Evolutionary conservation across 2,329 filamentous ascomycete species (phyloP).

Genomic region (Phoma sp.): DNA sequence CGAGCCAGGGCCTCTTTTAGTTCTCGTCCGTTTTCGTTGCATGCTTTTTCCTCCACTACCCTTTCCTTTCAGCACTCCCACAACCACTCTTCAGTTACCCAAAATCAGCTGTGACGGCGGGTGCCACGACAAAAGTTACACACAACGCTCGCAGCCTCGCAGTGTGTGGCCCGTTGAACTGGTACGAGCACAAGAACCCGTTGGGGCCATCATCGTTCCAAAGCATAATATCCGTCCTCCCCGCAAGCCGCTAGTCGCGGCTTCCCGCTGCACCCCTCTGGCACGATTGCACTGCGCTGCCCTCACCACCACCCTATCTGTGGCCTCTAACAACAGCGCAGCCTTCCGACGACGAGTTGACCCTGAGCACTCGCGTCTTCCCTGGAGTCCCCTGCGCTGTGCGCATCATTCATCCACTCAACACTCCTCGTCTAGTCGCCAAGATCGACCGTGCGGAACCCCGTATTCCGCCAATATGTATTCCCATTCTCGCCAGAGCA

Average conservation of each 20-base stretch:
- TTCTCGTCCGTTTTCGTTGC: slow-evolving; percentile 18
- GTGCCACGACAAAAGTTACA: slow-evolving; percentile 12
- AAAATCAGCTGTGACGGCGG: slow-evolving; percentile 14
- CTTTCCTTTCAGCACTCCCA: slow-evolving; percentile 1
- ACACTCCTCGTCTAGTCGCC: not conserved
- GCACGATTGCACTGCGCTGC: slow-evolving; percentile 9
- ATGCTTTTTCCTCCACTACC: slow-evolving; percentile 1
- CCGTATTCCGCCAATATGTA: slow-evolving; percentile 26
- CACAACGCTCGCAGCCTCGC: slow-evolving; percentile 16
- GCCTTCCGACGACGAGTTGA: not conserved
- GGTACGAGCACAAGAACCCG: slow-evolving; percentile 8
- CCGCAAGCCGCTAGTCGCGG: slow-evolving; percentile 14
- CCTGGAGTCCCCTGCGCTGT: not conserved
- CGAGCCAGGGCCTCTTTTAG: slow-evolving; percentile 1
- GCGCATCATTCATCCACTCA: not conserved
- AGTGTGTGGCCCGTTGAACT: slow-evolving; percentile 13
- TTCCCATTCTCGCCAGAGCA: slow-evolving; percentile 27
- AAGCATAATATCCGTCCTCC: slow-evolving; percentile 11
- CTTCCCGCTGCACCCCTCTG: slow-evolving; percentile 13
- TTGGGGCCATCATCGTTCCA: slow-evolving; percentile 11
- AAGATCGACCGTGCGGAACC: slow-evolving; percentile 9
- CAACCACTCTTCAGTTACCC: slow-evolving; percentile 5
- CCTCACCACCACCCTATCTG: not conserved
- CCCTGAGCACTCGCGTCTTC: not conserved
- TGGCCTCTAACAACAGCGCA: not conserved